Evolutionary conservation across 495 filamentous ascomycete species (phyloP), one percentile per base, ranked within the genome.

Genomic region (Hypomontagnella monticulosa): DNA sequence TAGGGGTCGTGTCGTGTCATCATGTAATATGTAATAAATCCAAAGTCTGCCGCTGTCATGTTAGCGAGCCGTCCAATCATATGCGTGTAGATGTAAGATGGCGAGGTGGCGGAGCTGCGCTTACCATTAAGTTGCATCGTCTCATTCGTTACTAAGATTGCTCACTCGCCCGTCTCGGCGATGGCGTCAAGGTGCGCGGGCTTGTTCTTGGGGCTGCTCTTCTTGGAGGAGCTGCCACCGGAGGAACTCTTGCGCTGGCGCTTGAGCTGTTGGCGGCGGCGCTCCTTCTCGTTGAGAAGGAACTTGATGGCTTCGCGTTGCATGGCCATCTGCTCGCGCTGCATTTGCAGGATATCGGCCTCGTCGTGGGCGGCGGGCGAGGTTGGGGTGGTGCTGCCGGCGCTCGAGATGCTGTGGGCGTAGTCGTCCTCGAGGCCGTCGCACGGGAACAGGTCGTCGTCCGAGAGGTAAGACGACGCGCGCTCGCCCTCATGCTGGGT

Each of bases 281-380:
- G 72, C 77, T 83, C 80, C 76, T 83, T 82, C 76, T 83, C 80
- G 69, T 27, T 71, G 36, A 80, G 61, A 2, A 80, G 57, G 68
- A 78, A 65, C 57, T 75, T 72, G 63, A 79, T 64, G 48, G 76
- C 71, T 70, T 83, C 80, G 61, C 79, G 76, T 64, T 83, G 77
- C 71, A 80, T 74, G 50, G 73, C 75, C 43, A 73, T 71, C 66
- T 75, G 76, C 62, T 80, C 73, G 52, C 79, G 77, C 58, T 81
- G 80, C 51, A 78, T 49, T 61, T 78, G 71, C 30, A 81, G 71
- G 38, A 82, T 44, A 57, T 82, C 75, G 50, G 72, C 74, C 57
- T 80, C 77, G 66, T 62, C 73, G 7, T 69, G 42, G 42, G 60
- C 59, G 36, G 15, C 59, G 27, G 76, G 76, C 23, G 73, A 72